Percentiles rank a stretch among this genome's conserved stretches.
Conservation (phyloP, 1,139 yeast species). For the Yamadazyma dushanensis region DNA sequence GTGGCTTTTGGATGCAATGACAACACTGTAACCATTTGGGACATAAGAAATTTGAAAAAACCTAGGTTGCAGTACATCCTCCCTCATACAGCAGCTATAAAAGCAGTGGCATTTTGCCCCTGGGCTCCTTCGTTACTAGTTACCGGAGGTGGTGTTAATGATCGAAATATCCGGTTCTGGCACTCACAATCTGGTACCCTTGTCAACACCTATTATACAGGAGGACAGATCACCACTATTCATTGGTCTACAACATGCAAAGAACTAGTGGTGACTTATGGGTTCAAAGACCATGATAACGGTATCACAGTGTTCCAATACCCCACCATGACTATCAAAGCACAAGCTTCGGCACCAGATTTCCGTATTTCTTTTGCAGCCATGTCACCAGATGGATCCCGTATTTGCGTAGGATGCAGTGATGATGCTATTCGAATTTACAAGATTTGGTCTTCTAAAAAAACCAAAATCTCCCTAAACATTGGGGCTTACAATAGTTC, state of each 20-base stretch:
- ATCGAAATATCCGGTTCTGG: conserved; percentile 69
- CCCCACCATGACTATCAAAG: conserved; percentile 55
- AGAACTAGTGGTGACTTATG: conserved; percentile 78
- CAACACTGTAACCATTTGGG: conserved; percentile 69
- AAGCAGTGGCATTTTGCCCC: conserved; percentile 47
- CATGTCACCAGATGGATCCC: conserved; percentile 58
- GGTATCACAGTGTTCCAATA: conserved; percentile 61
- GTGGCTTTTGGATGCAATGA: conserved; percentile 76
- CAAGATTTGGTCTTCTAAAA: conserved; percentile 60
- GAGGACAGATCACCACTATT: conserved; percentile 76
- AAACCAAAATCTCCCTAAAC: neutral
- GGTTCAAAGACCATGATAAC: conserved; percentile 62
- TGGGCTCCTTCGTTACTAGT: conserved; percentile 43
- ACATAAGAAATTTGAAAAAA: conserved; percentile 35
- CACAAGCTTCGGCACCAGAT: conserved; percentile 52
- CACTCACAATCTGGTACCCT: conserved; percentile 76
- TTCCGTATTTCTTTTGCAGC: conserved; percentile 66
- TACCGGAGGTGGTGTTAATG: conserved; percentile 47
- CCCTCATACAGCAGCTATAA: conserved; percentile 45
- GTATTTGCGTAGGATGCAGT: conserved; percentile 71
- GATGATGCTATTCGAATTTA: conserved; percentile 77
- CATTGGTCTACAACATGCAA: conserved; percentile 68
- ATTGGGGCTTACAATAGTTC: conserved; percentile 4
- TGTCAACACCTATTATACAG: conserved; percentile 53
- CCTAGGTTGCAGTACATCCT: conserved; percentile 50